These are phyloP conservation scores for Suillus decipiens DNA, from an alignment of 768 basidiomycete genomes.

Conservation along the genomic window DNA sequence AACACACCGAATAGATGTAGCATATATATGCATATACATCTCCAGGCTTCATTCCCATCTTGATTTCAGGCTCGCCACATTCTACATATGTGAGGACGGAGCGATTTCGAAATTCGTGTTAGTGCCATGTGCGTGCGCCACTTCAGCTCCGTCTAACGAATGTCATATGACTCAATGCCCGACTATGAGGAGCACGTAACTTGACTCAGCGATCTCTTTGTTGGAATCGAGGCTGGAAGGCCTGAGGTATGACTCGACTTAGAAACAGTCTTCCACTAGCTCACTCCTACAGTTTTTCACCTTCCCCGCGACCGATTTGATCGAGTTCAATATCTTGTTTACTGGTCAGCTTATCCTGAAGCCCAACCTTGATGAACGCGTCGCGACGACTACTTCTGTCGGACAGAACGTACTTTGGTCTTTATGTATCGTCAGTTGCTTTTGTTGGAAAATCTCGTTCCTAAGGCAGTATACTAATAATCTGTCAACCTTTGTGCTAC, in stretches of 20 bases:
- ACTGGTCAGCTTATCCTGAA: too few relatives aligned
- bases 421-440: not conserved
- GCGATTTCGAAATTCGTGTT: too few relatives aligned
- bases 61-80: not conserved
- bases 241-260: not conserved
- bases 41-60: not conserved
- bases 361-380: not conserved
- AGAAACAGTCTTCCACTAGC: not conserved
- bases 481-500: not conserved
- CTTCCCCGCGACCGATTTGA: not conserved
- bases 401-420: not conserved
- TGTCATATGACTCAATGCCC: too few relatives aligned
- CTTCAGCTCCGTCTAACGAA: too few relatives aligned
- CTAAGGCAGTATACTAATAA: not conserved
- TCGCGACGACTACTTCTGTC: not conserved
- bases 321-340: not conserved
- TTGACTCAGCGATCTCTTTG: not conserved
- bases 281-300: not conserved
- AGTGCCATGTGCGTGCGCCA: too few relatives aligned
- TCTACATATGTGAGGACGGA: too few relatives aligned
- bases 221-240: not conserved
- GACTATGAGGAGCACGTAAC: too few relatives aligned
- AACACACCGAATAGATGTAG: conserved; percentile 6
- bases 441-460: not conserved
- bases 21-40: conserved; percentile 6